Evolutionary conservation across 805 yeast species (phyloP).

Genomic region (Metschnikowia vanudenii): DNA sequence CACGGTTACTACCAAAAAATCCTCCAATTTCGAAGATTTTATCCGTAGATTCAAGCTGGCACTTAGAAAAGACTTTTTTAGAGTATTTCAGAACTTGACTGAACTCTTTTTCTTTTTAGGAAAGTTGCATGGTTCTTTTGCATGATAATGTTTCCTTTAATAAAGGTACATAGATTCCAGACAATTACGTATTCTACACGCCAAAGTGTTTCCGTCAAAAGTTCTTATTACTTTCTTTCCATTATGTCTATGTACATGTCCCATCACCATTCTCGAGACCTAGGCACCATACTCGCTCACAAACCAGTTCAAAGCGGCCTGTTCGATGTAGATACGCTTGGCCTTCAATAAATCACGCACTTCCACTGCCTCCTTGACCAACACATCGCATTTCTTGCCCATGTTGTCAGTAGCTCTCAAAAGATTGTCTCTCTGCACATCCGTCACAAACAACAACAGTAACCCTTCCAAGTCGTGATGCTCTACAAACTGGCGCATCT

Average conservation of each 20-base stretch:
- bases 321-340: constrained; percentile 69
- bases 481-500: constrained; percentile 49
- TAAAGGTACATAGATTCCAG: too few species aligned
- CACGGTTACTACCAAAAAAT: too few species aligned
- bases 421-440: constrained; percentile 58
- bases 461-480: constrained; percentile 49
- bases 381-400: constrained; percentile 57
- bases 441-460: constrained; percentile 66
- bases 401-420: constrained; percentile 53
- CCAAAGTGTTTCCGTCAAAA: too few species aligned
- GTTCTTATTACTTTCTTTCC: not conserved
- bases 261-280: not conserved
- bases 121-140: too few species aligned
- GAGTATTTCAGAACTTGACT: too few species aligned
- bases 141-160: too few species aligned
- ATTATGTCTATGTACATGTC: not conserved
- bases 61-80: too few species aligned
- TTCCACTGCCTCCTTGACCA: constrained; percentile 74
- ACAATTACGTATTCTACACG: too few species aligned
- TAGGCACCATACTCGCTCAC: constrained; percentile 30
- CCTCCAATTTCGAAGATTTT: too few species aligned
- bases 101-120: too few species aligned
- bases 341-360: constrained; percentile 84
- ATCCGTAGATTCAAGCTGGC: too few species aligned
- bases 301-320: constrained; percentile 64